A percentile compares a stretch with the other conserved stretches of the same genome.
Evolutionary conservation across 2,329 filamentous ascomycete species (phyloP).

Genomic region (Zasmidium citrigriseum): DNA sequence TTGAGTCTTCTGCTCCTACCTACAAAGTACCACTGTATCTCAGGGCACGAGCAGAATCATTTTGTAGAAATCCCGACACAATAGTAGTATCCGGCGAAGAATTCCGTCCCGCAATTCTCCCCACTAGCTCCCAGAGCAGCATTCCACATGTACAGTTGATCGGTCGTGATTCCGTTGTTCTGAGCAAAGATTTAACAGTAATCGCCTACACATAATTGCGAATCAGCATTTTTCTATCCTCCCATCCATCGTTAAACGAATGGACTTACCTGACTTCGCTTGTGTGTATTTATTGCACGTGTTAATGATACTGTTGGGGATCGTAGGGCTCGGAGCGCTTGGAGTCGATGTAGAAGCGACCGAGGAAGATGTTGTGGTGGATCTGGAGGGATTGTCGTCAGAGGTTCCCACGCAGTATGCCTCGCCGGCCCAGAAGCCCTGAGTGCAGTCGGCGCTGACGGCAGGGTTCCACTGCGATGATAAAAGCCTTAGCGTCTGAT

Average conservation of each 20-base stretch:
- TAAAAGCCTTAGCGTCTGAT: background rate
- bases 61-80: slow-evolving; percentile 15
- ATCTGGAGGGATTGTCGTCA: slow-evolving; percentile 6
- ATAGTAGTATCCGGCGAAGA: slow-evolving; percentile 20
- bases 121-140: slow-evolving; percentile 26
- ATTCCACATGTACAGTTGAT: slow-evolving; percentile 36
- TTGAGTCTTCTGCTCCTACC: background rate
- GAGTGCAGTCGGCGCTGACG: slow-evolving; percentile 14
- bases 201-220: slow-evolving; percentile 17
- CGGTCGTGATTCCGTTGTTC: slow-evolving; percentile 26
- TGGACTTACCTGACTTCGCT: background rate
- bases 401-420: slow-evolving; percentile 19
- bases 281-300: background rate
- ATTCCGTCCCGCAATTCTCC: slow-evolving; percentile 16
- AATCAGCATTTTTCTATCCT: background rate
- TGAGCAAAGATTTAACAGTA: slow-evolving; percentile 30
- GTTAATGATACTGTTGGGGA: slow-evolving; percentile 11
- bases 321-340: slow-evolving; percentile 31
- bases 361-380: slow-evolving; percentile 11
- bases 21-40: background rate
- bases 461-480: slow-evolving; percentile 15
- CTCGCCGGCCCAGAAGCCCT: slow-evolving; percentile 15
- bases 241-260: background rate
- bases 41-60: background rate
- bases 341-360: background rate